phyloP scores from a whole-genome alignment of 257 asterid genomes.

The Petrea volubilis region DNA sequence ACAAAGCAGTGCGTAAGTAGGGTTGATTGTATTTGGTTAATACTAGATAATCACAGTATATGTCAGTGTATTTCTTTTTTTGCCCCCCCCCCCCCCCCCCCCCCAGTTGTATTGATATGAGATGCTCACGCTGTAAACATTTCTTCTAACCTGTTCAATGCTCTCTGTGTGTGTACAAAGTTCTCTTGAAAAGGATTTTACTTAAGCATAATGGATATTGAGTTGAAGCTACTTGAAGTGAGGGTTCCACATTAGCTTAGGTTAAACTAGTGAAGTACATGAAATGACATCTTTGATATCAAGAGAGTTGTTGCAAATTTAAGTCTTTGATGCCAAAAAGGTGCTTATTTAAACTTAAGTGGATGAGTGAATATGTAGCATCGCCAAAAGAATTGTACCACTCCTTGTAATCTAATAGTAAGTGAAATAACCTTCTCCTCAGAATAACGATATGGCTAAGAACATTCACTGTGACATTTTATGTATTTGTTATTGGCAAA shows the following conservation, averaged over 20 bases:
- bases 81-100: too few relatives aligned
- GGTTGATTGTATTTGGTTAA: background rate
- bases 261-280: slow-evolving; percentile 10
- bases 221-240: slow-evolving; percentile 8
- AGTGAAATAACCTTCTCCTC: background rate
- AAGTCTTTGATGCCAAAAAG: background rate
- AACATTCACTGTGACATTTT: background rate
- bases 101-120: background rate
- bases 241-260: slow-evolving; percentile 2
- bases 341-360: background rate
- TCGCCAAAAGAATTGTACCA: slow-evolving; percentile 11
- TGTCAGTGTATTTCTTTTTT: too few relatives aligned
- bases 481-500: background rate
- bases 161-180: background rate
- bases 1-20: background rate
- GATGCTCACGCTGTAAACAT: background rate
- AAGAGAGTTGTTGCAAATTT: slow-evolving; percentile 3
- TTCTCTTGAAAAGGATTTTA: slow-evolving; percentile 18
- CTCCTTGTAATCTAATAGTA: background rate
- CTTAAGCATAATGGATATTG: background rate
- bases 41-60: background rate
- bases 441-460: background rate
- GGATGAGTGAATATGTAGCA: background rate
- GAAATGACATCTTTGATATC: background rate
- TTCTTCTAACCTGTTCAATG: background rate